Conservation (phyloP, 768 basidiomycete species). For the Myochromella boudieri region DNA sequence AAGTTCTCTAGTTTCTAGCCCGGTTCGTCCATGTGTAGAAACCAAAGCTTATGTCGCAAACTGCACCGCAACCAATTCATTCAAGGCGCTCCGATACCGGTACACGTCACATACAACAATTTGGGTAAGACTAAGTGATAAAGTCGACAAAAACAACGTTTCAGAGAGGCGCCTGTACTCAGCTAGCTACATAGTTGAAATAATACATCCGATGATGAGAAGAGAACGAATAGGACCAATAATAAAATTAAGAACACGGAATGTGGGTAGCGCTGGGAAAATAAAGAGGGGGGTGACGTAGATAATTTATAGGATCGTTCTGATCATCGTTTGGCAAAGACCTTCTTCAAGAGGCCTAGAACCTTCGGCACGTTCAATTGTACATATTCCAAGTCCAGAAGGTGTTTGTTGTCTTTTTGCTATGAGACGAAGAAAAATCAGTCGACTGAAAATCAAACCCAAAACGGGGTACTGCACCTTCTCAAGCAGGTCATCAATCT, state of each 20-base stretch:
- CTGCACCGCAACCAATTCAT: no score
- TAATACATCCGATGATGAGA: constrained; percentile 34
- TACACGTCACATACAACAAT: no score
- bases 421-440: constrained; percentile 28
- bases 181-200: constrained; percentile 26
- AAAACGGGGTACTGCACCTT: constrained; percentile 64
- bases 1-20: no score
- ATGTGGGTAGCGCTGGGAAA: not conserved
- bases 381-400: constrained; percentile 96
- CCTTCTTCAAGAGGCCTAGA: constrained; percentile 88
- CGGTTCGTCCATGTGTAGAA: no score
- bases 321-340: constrained; percentile 81
- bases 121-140: constrained; percentile 2
- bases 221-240: constrained; percentile 11
- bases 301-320: constrained; percentile 23
- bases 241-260: constrained; percentile 14
- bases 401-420: constrained; percentile 99
- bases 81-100: no score
- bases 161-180: constrained; percentile 21
- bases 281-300: constrained; percentile 21
- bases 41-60: no score
- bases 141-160: constrained; percentile 18
- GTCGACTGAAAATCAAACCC: no score
- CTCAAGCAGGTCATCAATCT: constrained; percentile 96
- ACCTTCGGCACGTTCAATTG: constrained; percentile 97